phyloP scores from a whole-genome alignment of 2,329 filamentous ascomycete genomes.

The Grosmannia clavigera region DNA sequence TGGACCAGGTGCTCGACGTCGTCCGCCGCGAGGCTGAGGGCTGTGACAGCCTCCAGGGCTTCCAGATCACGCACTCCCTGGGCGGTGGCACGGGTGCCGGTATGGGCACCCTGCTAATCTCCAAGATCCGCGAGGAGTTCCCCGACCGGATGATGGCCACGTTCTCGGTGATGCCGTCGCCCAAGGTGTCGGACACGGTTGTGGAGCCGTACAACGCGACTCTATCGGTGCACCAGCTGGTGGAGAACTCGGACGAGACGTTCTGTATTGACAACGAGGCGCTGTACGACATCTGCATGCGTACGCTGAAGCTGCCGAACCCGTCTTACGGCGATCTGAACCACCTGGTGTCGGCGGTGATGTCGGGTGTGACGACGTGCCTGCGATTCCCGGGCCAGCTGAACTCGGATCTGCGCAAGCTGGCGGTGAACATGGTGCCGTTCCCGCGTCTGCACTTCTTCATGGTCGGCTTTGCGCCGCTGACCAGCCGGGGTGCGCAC shows the following conservation, averaged over 20 bases:
- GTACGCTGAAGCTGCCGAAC: constrained; percentile 96
- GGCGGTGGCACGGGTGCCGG: constrained; percentile 99
- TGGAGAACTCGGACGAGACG: constrained; percentile 99
- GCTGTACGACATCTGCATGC: constrained; percentile 99
- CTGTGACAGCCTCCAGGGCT: constrained; percentile 98
- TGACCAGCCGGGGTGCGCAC: constrained; percentile 75
- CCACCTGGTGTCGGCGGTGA: constrained; percentile 98
- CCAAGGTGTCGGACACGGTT: constrained; percentile 99
- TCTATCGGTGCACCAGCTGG: constrained; percentile 95
- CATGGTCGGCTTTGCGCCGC: constrained; percentile 99
- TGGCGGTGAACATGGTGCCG: constrained; percentile 99
- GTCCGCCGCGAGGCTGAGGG: constrained; percentile 97
- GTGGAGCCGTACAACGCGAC: constrained; percentile 99
- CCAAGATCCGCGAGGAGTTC: constrained; percentile 99
- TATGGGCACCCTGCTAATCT: constrained; percentile 99
- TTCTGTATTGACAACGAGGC: constrained; percentile 99
- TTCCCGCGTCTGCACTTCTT: constrained; percentile 99
- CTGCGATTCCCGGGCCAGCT: constrained; percentile 99
- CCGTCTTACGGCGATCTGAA: constrained; percentile 98
- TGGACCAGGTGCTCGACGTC: constrained; percentile 95
- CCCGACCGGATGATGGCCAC: constrained; percentile 99
- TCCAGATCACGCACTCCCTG: constrained; percentile 99
- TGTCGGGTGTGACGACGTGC: constrained; percentile 98
- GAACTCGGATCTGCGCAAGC: constrained; percentile 98
- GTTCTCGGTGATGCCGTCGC: constrained; percentile 96